These are phyloP conservation scores for Capsaspora owczarzaki DNA, from an alignment of 78 protist species.

Conservation along the genomic window DNA sequence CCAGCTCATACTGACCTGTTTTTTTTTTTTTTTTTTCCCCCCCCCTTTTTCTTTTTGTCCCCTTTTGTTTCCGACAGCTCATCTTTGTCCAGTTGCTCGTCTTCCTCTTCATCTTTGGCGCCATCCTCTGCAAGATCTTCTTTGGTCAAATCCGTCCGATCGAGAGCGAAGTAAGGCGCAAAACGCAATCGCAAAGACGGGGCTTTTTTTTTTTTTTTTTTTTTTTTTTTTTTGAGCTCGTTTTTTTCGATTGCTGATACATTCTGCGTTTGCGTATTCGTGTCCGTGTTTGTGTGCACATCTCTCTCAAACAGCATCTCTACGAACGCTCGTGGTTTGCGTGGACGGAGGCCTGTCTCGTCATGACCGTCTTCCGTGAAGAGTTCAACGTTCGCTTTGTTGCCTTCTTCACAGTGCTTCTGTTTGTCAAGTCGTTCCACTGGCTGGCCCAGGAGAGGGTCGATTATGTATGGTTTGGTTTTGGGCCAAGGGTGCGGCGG, in stretches of 20 bases:
- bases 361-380: conserved; percentile 80
- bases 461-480: conserved; percentile 50
- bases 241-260: too few relatives aligned
- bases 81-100: background rate
- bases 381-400: conserved; percentile 63
- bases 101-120: background rate
- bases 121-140: background rate
- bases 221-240: background rate
- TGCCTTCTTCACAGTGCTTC: conserved; percentile 43
- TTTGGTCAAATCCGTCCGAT: conserved; percentile 21
- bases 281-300: background rate
- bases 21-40: too few relatives aligned
- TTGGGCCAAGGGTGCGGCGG: too few relatives aligned
- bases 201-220: too few relatives aligned
- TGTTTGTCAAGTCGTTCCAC: conserved; percentile 70
- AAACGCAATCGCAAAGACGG: too few relatives aligned
- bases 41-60: too few relatives aligned
- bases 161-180: conserved; percentile 28
- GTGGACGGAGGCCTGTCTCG: conserved; percentile 78
- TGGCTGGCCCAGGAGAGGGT: conserved; percentile 76
- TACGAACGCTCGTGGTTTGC: conserved; percentile 59
- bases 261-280: background rate
- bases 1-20: too few relatives aligned
- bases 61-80: background rate
- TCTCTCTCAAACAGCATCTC: background rate